These are phyloP conservation scores for Echria macrotheca DNA, from an alignment of 495 filamentous ascomycete species.

Conservation along the genomic window DNA sequence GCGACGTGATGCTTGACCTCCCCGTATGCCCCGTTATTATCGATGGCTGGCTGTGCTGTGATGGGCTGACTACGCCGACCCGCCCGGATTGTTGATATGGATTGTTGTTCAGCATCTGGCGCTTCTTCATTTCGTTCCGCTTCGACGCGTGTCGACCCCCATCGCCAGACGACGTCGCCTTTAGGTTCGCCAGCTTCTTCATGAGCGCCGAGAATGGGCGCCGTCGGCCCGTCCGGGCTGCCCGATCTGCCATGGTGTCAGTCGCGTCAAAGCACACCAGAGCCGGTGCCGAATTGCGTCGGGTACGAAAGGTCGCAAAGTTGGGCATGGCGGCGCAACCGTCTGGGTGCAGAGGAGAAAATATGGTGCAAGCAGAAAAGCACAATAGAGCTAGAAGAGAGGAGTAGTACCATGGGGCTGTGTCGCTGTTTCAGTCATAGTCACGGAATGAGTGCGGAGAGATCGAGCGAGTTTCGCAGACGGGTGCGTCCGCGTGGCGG, in stretches of 20 bases:
- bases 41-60: conserved; percentile 54
- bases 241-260: conserved; percentile 33
- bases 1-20: conserved; percentile 32
- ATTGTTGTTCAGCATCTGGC: conserved; percentile 61
- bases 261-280: conserved; percentile 14
- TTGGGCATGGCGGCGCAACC: conserved; percentile 11
- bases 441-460: conserved; percentile 42
- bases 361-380: conserved; percentile 3
- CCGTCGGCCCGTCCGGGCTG: conserved; percentile 53
- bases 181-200: conserved; percentile 87
- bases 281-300: conserved; percentile 14
- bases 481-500: neutral
- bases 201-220: conserved; percentile 89
- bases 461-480: neutral
- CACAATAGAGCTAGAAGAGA: conserved; percentile 11
- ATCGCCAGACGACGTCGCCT: conserved; percentile 50
- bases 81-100: conserved; percentile 69
- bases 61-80: conserved; percentile 29
- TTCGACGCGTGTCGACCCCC: conserved; percentile 29
- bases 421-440: conserved; percentile 60
- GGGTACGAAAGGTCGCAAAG: conserved; percentile 16
- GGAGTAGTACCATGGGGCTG: conserved; percentile 55
- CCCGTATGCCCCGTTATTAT: conserved; percentile 44
- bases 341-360: neutral
- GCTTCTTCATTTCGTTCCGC: conserved; percentile 50